Evolutionary conservation across 805 yeast genomes (phyloP).

Genomic region (Middelhovenomyces tepae): DNA sequence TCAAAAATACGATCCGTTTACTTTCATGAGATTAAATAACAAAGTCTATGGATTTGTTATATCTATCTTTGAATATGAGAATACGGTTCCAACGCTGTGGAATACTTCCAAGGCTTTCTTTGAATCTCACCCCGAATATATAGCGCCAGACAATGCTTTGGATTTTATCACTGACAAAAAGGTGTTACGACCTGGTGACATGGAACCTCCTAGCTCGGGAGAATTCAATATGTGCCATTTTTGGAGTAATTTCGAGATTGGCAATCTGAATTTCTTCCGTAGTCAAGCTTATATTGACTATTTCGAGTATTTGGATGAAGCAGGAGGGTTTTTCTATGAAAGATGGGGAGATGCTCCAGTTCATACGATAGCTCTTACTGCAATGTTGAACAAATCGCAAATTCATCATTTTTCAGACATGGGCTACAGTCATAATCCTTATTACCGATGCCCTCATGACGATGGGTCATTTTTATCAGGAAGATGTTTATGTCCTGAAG

Average conservation of each 20-base stretch:
- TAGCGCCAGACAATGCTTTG: constrained; percentile 57
- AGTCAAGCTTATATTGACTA: constrained; percentile 57
- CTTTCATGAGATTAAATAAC: constrained; percentile 61
- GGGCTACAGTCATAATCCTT: constrained; percentile 72
- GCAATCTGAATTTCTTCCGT: constrained; percentile 64
- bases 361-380: constrained; percentile 60
- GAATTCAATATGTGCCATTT: constrained; percentile 79
- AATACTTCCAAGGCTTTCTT: constrained; percentile 58
- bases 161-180: constrained; percentile 47
- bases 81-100: constrained; percentile 85
- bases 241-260: constrained; percentile 84
- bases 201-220: constrained; percentile 38
- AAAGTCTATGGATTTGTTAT: constrained; percentile 87
- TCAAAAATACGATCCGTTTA: constrained; percentile 63
- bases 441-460: constrained; percentile 34
- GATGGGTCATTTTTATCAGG: constrained; percentile 25
- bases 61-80: constrained; percentile 68
- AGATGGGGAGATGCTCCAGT: constrained; percentile 97
- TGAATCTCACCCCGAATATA: constrained; percentile 45
- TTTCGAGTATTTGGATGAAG: constrained; percentile 56
- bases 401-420: constrained; percentile 73
- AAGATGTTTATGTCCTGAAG: constrained; percentile 29
- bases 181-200: constrained; percentile 33
- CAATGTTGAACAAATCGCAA: constrained; percentile 50
- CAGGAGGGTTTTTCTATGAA: constrained; percentile 84